Evolutionary conservation across 2,329 filamentous ascomycete genomes (phyloP), one percentile per base, ranked within the genome.

Genomic region (Tothia fuscella): DNA sequence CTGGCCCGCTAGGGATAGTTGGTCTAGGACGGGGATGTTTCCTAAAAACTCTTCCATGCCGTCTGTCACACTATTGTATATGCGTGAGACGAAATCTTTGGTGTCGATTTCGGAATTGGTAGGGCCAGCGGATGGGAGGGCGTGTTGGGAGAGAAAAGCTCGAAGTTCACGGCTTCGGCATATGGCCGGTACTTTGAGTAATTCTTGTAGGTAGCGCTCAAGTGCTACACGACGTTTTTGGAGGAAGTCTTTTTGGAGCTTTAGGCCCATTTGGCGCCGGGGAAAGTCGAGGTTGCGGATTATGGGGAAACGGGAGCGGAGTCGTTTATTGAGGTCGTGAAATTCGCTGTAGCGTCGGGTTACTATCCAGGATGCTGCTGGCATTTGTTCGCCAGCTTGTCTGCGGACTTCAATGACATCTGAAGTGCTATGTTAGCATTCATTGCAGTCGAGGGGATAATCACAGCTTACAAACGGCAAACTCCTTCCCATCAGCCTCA

Each of bases 41-140:
- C 91, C 91, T 3, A 98, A 68, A 42, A 98, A 93, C 52, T 98
- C 91, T 57, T 98, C 91, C 81, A 98, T 93, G 25, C 93, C 91
- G 56, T 98, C 91, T 1, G 89, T 84, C 17, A 98, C 89, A 0
- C 89, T 96, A 57, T 93, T 93, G 63, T 96, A 98, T 36, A 98
- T 78, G 4, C 91, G 79, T 1, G 85, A 87, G 48, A 98, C 91
- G 58, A 98, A 88, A 56, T 96, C 84, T 59, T 63, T 65, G 4
- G 62, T 58, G 62, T 74, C 57, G 74, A 81, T 60, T 81, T 76
- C 5, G 67, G 70, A 39, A 72, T 71, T 36, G 7, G 28, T 17
- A n/a, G 24, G 17, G 6, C 16, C 25, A 13, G 31, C 17, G n/a
- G 30, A 31, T 32, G 86, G 78, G 28, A 86, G 84, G 45, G 85